A percentile compares a stretch with the other conserved stretches of the same genome.
Conservation (phyloP, 108 stramenopile species). For the Parietichytrium sp. region DNA sequence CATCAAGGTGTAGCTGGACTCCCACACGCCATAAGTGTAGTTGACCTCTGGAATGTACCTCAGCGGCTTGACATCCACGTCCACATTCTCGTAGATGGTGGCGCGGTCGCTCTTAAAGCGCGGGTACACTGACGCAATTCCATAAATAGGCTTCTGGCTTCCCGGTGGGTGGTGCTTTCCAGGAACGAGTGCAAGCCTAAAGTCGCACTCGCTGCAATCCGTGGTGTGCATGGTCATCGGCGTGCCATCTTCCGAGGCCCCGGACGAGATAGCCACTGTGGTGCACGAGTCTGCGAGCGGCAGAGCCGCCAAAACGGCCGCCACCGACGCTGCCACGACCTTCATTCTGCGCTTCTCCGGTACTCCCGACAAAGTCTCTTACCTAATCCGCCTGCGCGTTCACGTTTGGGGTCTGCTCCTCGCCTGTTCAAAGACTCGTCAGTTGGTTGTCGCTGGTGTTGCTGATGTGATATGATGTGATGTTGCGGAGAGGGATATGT, state of each 20-base stretch:
- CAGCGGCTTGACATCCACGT: slow-evolving; percentile 57
- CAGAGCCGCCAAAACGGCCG: background rate
- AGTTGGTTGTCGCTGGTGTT: no score
- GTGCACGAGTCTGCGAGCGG: slow-evolving; percentile 50
- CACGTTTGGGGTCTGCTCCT: no score
- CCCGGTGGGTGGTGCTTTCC: slow-evolving; percentile 59
- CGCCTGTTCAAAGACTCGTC: no score
- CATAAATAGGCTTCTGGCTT: slow-evolving; percentile 62
- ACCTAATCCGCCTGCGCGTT: no score
- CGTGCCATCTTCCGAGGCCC: slow-evolving; percentile 45
- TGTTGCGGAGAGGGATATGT: no score
- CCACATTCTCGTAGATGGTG: slow-evolving; percentile 46
- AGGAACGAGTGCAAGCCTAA: slow-evolving; percentile 68
- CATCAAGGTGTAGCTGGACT: slow-evolving; percentile 76
- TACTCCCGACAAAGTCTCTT: no score
- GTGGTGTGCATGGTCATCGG: slow-evolving; percentile 41
- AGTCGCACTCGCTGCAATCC: slow-evolving; percentile 69
- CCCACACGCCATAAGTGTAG: slow-evolving; percentile 72
- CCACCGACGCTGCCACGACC: background rate
- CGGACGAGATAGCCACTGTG: slow-evolving; percentile 50
- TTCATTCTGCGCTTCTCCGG: no score
- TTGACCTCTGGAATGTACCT: slow-evolving; percentile 68
- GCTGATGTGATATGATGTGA: no score
- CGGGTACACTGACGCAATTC: slow-evolving; percentile 70
- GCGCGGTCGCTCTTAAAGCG: slow-evolving; percentile 73